Base-by-base conservation (phyloP, 106 monocot species). In the Narthecium ossifragum region DNA sequence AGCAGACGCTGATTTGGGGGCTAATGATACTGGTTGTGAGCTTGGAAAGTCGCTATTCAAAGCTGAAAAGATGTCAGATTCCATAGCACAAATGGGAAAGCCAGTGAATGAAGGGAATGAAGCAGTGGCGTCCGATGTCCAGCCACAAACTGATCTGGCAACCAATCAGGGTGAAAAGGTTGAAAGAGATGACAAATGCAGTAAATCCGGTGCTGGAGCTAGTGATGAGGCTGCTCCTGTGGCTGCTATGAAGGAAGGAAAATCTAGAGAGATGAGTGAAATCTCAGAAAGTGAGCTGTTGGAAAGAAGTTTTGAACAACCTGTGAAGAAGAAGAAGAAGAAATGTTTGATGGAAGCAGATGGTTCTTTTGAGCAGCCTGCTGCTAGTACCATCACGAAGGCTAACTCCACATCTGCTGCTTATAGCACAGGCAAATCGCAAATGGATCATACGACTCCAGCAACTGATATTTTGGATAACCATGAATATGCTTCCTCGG, bases 261-360 rank as follows among this genome's bases (percentile, higher is more conserved):
- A 73, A 25, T 46, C 64, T 46, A 55, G 40, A 25, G 57, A 45
- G 56, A 73, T 43, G n/a, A 65, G 25, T 37, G 56, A 30, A 5
- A 12, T 39, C 5, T 27, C 13, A 24, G 30, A 51, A 34, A 32
- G 34, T 30, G 57, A 53, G 26, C 53, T 31, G 2, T 26, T 33
- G 1, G 11, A 34, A 17, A 56, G 36, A 32, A 14, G 17, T 25
- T 26, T 45, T 36, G 55, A 46, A 25, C 34, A 51, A 30, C 26
- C 24, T 62, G 17, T 18, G 60, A 48, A 25, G 55, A 13, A 14
- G 14, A 64, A 57, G 26, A 75, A 67, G 60, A 71, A 75, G 53
- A 75, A 20, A 39, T 60, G 17, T 29, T 75, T 64, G 38, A 71
- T 59, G 34, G 43, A 33, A 38, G 66, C 66, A 20, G 43, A 50